Evolutionary conservation across 768 basidiomycete species (phyloP).

Genomic region (Paxillus ammoniavirescens): DNA sequence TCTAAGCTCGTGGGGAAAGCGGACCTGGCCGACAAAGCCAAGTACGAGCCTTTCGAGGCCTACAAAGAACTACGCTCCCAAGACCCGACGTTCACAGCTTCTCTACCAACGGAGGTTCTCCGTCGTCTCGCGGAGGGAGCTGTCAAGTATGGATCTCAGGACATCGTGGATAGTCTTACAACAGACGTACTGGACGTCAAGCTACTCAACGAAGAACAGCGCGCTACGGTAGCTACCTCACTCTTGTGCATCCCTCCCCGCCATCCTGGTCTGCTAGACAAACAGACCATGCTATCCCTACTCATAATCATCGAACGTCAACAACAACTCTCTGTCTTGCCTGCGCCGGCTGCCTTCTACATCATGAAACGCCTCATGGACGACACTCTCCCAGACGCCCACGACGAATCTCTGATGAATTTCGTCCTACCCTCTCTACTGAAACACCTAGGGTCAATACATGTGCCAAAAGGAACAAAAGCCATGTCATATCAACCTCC

Average conservation of each 20-base stretch:
- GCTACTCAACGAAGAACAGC: slow-evolving; percentile 18
- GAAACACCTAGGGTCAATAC: slow-evolving; percentile 21
- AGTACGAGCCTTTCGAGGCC: slow-evolving; percentile 27
- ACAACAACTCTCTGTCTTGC: slow-evolving; percentile 10
- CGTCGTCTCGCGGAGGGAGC: slow-evolving; percentile 30
- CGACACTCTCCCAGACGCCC: slow-evolving; percentile 7
- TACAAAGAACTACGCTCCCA: slow-evolving; percentile 26
- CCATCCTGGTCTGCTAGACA: slow-evolving; percentile 18
- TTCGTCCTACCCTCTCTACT: slow-evolving; percentile 33
- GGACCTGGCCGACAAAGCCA: slow-evolving; percentile 11
- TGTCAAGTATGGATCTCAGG: slow-evolving; percentile 27
- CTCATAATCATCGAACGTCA: slow-evolving; percentile 18
- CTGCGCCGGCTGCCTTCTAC: slow-evolving; percentile 13
- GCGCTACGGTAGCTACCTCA: slow-evolving; percentile 23
- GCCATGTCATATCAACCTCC: slow-evolving; percentile 41
- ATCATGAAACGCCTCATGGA: slow-evolving; percentile 23
- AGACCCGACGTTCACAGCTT: slow-evolving; percentile 19
- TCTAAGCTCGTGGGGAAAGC: slow-evolving; percentile 8
- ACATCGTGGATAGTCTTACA: slow-evolving; percentile 37
- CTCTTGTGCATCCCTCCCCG: slow-evolving; percentile 25
- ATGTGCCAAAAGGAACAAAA: slow-evolving; percentile 25
- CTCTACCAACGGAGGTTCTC: slow-evolving; percentile 28
- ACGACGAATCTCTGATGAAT: slow-evolving; percentile 23
- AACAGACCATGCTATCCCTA: slow-evolving; percentile 21
- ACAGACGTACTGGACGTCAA: slow-evolving; percentile 38